Base-by-base conservation (phyloP, 148 eudicot species). In the Vaccinium corymbosum region DNA sequence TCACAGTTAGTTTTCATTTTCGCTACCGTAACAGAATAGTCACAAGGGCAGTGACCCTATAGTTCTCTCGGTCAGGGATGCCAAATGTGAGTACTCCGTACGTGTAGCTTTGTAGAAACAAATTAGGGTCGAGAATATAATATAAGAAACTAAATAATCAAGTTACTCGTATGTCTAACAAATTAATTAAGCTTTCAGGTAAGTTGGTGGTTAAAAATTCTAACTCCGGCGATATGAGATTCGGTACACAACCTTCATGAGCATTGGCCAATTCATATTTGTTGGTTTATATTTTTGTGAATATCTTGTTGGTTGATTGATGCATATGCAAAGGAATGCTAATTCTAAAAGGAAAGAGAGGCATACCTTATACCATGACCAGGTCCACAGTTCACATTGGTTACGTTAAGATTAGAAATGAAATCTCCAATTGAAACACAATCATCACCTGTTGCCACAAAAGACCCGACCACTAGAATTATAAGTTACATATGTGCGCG, bases 321-420 rank as follows among this genome's bases (percentile, higher is more conserved):
- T 14, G 14, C 3, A 56, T 14, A 15, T 51, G 62, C 6, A 61
- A 61, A 61, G 22, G 4, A 19, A 19, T 61, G 22, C 22, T 50
- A 50, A n/a, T 50, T 78, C 1, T 38, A 32, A 42, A 61, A 77
- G 25, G 35, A 62, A 83, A 11, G 3, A 32, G 55, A 32, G 55
- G 9, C 79, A 84, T 27, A 90, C 95, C 95, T 93, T 64, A 93
- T 83, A 22, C 95, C 95, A 81, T 93, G 95, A 75, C 95, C 95
- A 38, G 95, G 95, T 87, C 95, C 94, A 86, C 95, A 93, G 42
- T 86, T 82, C 64, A 93, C 59, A 85, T 92, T 87, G 59, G 49
- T 16, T 82, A 93, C 85, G 42, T 86, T 81, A 22, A 93, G 73
- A 72, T 92, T 62, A 80, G 87, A 92, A n/a, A 85, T 87, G 84